Evolutionary conservation across 2,329 filamentous ascomycete species (phyloP).

Genomic region (Pseudonectria buxi): DNA sequence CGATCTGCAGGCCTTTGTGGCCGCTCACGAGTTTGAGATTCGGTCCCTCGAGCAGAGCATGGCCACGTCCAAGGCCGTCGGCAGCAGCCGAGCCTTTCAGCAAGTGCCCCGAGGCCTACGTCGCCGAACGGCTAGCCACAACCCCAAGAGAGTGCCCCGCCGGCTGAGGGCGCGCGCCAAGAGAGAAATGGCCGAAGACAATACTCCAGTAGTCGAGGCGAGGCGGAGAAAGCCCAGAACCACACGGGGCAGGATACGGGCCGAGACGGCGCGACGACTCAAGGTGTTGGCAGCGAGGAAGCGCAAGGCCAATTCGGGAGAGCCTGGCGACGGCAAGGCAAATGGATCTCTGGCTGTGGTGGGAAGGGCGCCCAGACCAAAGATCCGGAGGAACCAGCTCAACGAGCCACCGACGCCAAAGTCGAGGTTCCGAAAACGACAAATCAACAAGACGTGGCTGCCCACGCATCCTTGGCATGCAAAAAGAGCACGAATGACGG

Average conservation of each 20-base stretch:
- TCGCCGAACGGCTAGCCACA: constrained; percentile 87
- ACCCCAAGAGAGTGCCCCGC: constrained; percentile 82
- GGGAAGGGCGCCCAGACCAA: constrained; percentile 44
- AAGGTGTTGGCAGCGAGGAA: constrained; percentile 55
- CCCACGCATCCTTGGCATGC: constrained; percentile 93
- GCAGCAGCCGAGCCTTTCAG: constrained; percentile 75
- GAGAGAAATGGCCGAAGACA: constrained; percentile 77
- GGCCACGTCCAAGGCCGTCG: constrained; percentile 57
- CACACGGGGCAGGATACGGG: constrained; percentile 55
- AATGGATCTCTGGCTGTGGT: constrained; percentile 9
- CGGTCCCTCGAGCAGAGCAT: constrained; percentile 77
- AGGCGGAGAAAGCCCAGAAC: constrained; percentile 55
- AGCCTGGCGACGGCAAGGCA: constrained; percentile 18
- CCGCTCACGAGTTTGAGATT: constrained; percentile 84
- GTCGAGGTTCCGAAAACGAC: constrained; percentile 74
- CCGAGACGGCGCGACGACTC: constrained; percentile 69
- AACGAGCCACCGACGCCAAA: constrained; percentile 51
- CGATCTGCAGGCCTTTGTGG: constrained; percentile 77
- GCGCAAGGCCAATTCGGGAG: constrained; percentile 34
- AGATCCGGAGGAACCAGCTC: constrained; percentile 63
- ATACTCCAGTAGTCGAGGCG: constrained; percentile 72
- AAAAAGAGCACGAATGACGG: constrained; percentile 84
- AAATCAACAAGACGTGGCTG: constrained; percentile 85
- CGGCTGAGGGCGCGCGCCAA: constrained; percentile 63
- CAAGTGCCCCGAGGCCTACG: constrained; percentile 79